These are phyloP conservation scores for Rhytidhysteron rufulum DNA, from an alignment of 2,329 filamentous ascomycete genomes.

Conservation along the genomic window DNA sequence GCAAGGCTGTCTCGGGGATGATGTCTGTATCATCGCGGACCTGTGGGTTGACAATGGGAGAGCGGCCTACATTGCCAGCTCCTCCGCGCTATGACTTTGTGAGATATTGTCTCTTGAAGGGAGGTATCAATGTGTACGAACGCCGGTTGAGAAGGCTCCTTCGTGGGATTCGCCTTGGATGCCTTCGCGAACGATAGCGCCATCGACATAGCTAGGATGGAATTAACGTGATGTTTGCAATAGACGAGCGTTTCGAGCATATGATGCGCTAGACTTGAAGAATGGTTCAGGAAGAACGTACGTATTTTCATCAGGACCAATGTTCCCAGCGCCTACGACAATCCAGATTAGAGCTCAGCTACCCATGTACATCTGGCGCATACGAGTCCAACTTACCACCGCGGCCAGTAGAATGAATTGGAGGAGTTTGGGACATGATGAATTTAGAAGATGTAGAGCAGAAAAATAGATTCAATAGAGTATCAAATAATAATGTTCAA, in stretches of 20 bases:
- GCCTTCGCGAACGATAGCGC: conserved; percentile 45
- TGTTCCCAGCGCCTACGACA: conserved; percentile 54
- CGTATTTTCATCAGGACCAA: conserved; percentile 48
- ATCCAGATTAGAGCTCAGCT: conserved; percentile 2
- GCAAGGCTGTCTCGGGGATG: conserved; percentile 42
- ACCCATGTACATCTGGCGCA: background rate
- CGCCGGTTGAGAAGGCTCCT: conserved; percentile 39
- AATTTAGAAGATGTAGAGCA: too few species aligned
- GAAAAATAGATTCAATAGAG: too few species aligned
- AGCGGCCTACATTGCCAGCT: conserved; percentile 42
- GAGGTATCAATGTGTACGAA: conserved; percentile 7
- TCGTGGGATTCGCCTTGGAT: conserved; percentile 32
- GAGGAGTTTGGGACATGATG: too few species aligned
- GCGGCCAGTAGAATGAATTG: conserved; percentile 54
- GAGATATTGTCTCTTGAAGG: background rate
- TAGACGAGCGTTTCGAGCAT: conserved; percentile 1
- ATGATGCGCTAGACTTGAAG: background rate
- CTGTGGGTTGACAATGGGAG: conserved; percentile 21
- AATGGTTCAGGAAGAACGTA: conserved; percentile 29
- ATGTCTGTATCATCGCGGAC: conserved; percentile 36
- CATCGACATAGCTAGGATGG: conserved; percentile 40
- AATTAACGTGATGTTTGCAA: conserved; percentile 5
- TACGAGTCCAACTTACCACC: conserved; percentile 45
- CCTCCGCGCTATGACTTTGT: conserved; percentile 27
- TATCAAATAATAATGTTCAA: too few species aligned